phyloP scores from a whole-genome alignment of 2,329 filamentous ascomycete genomes.

The Cylindrodendrum hubeiense region DNA sequence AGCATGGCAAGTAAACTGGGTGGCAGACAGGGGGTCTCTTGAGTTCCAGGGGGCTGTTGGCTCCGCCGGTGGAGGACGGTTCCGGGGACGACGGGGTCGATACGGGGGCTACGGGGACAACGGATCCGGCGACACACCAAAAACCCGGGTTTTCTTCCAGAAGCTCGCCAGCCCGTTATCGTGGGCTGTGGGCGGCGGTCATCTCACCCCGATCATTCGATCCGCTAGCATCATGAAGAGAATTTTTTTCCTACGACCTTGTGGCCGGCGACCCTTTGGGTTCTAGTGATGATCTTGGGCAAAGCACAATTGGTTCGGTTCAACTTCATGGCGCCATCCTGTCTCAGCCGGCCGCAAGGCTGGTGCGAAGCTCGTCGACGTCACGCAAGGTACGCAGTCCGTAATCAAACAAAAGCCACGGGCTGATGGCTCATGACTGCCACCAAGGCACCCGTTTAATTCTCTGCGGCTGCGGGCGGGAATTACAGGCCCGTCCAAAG shows the following conservation, averaged over 20 bases:
- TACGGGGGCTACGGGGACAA: conserved; percentile 19
- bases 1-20: conserved; percentile 20
- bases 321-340: conserved; percentile 25
- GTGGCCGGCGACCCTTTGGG: conserved; percentile 9
- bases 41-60: conserved; percentile 38
- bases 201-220: conserved; percentile 32
- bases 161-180: conserved; percentile 34
- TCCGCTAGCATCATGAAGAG: conserved; percentile 21
- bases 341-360: conserved; percentile 29
- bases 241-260: conserved; percentile 24
- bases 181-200: conserved; percentile 17
- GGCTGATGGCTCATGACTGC: background rate
- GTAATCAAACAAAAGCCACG: background rate
- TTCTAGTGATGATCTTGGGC: conserved; percentile 17
- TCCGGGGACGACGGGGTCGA: conserved; percentile 34
- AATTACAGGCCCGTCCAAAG: conserved; percentile 20
- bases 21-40: conserved; percentile 40
- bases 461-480: conserved; percentile 4
- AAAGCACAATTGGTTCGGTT: conserved; percentile 16
- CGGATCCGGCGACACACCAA: conserved; percentile 30
- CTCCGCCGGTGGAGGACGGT: conserved; percentile 27
- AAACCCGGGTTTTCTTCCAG: conserved; percentile 32
- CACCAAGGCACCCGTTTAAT: conserved; percentile 11
- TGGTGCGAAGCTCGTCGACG: conserved; percentile 18
- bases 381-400: conserved; percentile 28